phyloP scores from a whole-genome alignment of 805 yeast genomes.

The Zygosaccharomyces bisporus region DNA sequence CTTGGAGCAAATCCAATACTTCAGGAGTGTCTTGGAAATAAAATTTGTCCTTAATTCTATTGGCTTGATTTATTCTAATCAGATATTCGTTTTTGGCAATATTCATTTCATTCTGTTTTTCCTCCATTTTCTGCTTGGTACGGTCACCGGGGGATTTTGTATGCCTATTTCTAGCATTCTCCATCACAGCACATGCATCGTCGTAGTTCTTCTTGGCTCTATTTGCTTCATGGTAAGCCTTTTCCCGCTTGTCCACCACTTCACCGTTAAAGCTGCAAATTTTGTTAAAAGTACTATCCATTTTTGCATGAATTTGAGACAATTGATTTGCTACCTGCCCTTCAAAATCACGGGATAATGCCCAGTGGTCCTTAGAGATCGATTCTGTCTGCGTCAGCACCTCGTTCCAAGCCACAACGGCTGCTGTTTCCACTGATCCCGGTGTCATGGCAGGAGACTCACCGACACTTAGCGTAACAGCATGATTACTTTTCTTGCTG shows the following conservation, averaged over 20 bases:
- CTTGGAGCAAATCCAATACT: slow-evolving; percentile 77
- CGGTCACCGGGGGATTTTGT: slow-evolving; percentile 57
- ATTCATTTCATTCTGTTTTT: slow-evolving; percentile 78
- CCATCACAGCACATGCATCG: slow-evolving; percentile 73
- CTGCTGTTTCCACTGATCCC: slow-evolving; percentile 87
- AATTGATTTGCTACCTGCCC: slow-evolving; percentile 60
- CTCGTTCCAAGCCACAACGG: slow-evolving; percentile 87
- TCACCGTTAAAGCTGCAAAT: slow-evolving; percentile 60
- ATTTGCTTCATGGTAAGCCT: slow-evolving; percentile 32
- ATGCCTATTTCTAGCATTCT: slow-evolving; percentile 68
- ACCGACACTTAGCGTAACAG: slow-evolving; percentile 78
- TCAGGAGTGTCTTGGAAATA: slow-evolving; percentile 93
- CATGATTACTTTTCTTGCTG: slow-evolving; percentile 66
- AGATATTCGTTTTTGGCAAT: slow-evolving; percentile 80
- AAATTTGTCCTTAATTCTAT: slow-evolving; percentile 87
- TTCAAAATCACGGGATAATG: slow-evolving; percentile 57
- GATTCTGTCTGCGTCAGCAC: slow-evolving; percentile 78
- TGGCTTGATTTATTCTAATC: slow-evolving; percentile 76
- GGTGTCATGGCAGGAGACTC: slow-evolving; percentile 89
- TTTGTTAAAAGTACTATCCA: slow-evolving; percentile 50
- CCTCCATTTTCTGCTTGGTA: slow-evolving; percentile 46
- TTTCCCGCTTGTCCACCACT: slow-evolving; percentile 42
- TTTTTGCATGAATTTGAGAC: slow-evolving; percentile 47
- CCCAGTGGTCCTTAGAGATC: slow-evolving; percentile 61
- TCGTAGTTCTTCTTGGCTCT: slow-evolving; percentile 70